phyloP scores from a whole-genome alignment of 1,284 basidiomycete genomes.

The Pseudozyma tsukubaensis region DNA sequence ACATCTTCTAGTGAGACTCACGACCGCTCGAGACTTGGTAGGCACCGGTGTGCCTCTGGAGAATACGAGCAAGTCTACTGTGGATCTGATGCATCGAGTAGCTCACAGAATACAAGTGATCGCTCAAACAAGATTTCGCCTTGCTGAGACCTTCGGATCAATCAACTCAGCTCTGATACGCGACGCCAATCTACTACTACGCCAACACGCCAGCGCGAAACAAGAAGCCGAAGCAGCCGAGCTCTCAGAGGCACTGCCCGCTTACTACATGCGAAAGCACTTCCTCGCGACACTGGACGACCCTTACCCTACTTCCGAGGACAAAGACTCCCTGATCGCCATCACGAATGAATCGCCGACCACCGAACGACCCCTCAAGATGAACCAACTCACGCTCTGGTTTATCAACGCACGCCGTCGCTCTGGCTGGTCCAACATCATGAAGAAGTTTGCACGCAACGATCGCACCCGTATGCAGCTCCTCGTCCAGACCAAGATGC shows the following conservation, averaged over 20 bases:
- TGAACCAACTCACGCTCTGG: constrained; percentile 60
- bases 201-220: no score
- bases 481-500: constrained; percentile 38
- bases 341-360: constrained; percentile 40
- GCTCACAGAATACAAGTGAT: not conserved
- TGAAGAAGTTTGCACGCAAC: constrained; percentile 45
- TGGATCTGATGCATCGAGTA: not conserved
- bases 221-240: not conserved
- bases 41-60: no score
- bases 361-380: constrained; percentile 5
- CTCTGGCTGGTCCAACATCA: constrained; percentile 62
- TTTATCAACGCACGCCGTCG: constrained; percentile 67
- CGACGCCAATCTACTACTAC: no score
- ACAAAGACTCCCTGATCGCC: constrained; percentile 49
- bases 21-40: no score
- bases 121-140: not conserved
- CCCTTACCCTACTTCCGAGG: constrained; percentile 53
- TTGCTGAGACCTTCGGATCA: not conserved
- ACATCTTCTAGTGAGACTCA: no score
- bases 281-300: constrained; percentile 52
- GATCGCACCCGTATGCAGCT: constrained; percentile 35
- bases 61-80: not conserved
- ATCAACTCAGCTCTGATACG: no score
- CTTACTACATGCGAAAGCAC: constrained; percentile 56
- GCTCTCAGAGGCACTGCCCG: constrained; percentile 23